Base-by-base conservation (phyloP, 2,329 filamentous ascomycete genomes). In the Alternaria infectoria region DNA sequence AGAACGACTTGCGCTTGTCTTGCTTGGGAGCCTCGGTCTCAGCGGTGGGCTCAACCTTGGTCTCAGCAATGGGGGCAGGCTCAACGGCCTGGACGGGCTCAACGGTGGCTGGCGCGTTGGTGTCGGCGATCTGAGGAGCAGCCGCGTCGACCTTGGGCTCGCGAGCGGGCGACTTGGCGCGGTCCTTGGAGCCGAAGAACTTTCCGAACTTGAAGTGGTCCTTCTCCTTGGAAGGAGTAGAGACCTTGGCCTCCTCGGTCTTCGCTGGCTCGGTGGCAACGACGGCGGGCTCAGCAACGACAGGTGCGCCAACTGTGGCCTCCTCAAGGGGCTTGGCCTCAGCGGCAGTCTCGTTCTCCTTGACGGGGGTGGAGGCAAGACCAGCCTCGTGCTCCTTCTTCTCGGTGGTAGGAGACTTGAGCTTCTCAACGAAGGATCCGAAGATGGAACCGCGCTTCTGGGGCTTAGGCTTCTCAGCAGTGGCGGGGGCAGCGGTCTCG, bases 361-460 rank as follows among this genome's bases (percentile, higher is more conserved):
- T 83, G 52, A 82, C 77, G 46, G 83, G 81, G 81, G 79, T 28
- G 55, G 59, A 71, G 81, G 80, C 56, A 85, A 82, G 71, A 84
- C 81, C 69, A 87, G 85, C 60, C 77, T 91, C 90, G 72, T 88
- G 85, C 68, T 90, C 90, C 80, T 91, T 90, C 86, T 95, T 95
- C 87, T 85, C 83, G 65, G 77, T 77, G 36, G 79, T 80, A 11
- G 83, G 83, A 77, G 81, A 83, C 77, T 81, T 83, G 60, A 85
- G 76, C 77, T 81, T 81, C 72, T 93, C 91, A 82, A 86, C 87
- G 78, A 92, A 89, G 76, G 89, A 90, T 74, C 88, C 89, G 82
- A 96, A 96, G 75, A 94, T 90, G 70, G 92, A 96, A 82, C 89
- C 89, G 81, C 93, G 92, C 91, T 96, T 97, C 81, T 88, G 86